Percentiles rank a stretch among this genome's conserved stretches.
These are phyloP conservation scores for Scorias spongiosa DNA, from an alignment of 2,329 filamentous ascomycete genomes.

Conservation along the genomic window DNA sequence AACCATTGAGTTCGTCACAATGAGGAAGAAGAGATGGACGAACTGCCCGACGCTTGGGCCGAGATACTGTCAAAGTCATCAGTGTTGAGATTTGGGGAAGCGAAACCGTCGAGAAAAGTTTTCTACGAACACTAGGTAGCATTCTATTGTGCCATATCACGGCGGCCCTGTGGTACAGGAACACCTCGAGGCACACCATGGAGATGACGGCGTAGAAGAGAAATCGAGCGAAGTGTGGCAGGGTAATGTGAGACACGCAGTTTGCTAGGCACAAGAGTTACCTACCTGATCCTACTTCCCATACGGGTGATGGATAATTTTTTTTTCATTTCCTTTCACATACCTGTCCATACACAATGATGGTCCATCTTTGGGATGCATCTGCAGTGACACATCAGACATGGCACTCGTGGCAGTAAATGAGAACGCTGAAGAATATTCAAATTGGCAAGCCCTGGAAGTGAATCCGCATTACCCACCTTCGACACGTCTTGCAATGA, in stretches of 20 bases:
- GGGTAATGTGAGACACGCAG: conserved; percentile 68
- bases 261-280: conserved; percentile 32
- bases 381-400: conserved; percentile 2
- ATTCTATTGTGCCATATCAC: conserved; percentile 50
- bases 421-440: not conserved
- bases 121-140: conserved; percentile 44
- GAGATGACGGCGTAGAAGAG: conserved; percentile 52
- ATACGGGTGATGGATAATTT: not conserved
- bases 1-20: conserved; percentile 42
- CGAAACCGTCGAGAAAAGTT: not conserved
- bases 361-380: conserved; percentile 70
- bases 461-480: conserved; percentile 24
- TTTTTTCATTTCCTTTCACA: conserved; percentile 8
- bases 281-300: conserved; percentile 10
- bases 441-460: no score
- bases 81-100: not conserved
- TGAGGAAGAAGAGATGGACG: conserved; percentile 44
- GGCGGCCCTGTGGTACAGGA: conserved; percentile 44
- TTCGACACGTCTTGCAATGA: conserved; percentile 63
- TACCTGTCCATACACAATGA: conserved; percentile 68
- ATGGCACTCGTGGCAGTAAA: not conserved
- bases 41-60: conserved; percentile 50
- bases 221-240: conserved; percentile 72
- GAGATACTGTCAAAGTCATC: conserved; percentile 40
- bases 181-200: conserved; percentile 44